These are phyloP conservation scores for Leptographium lundbergii DNA, from an alignment of 2,329 filamentous ascomycete species.

Conservation along the genomic window DNA sequence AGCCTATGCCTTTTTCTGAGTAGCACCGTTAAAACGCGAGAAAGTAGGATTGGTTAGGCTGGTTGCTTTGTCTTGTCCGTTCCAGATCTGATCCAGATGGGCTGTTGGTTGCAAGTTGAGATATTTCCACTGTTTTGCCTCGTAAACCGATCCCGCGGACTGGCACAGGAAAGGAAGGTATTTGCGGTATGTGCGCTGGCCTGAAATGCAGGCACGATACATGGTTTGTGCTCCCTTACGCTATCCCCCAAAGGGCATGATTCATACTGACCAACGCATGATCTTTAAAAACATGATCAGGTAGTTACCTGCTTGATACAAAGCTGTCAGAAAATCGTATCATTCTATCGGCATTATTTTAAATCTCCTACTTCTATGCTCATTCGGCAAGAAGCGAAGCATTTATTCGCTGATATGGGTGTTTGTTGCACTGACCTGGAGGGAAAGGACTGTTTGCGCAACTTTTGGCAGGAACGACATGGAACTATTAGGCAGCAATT, in stretches of 20 bases:
- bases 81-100: not conserved
- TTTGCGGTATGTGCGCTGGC: not conserved
- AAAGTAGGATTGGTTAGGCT: too few relatives aligned
- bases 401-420: not conserved
- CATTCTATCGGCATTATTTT: too few relatives aligned
- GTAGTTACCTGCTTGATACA: too few relatives aligned
- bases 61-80: not conserved
- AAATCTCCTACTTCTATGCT: too few relatives aligned
- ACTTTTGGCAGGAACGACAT: not conserved
- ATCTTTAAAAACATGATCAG: not conserved
- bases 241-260: not conserved
- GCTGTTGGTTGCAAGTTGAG: not conserved
- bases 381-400: not conserved
- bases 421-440: not conserved
- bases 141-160: not conserved
- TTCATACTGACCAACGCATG: not conserved
- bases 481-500: not conserved
- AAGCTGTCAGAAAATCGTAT: too few relatives aligned
- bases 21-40: not conserved
- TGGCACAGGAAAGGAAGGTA: not conserved
- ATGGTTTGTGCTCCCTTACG: not conserved
- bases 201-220: not conserved
- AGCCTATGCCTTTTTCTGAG: not conserved
- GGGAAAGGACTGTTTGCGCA: not conserved
- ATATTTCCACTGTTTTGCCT: not conserved